Evolutionary conservation across 108 stramenopile genomes (phyloP).

Genomic region (Nitzschia palea): DNA sequence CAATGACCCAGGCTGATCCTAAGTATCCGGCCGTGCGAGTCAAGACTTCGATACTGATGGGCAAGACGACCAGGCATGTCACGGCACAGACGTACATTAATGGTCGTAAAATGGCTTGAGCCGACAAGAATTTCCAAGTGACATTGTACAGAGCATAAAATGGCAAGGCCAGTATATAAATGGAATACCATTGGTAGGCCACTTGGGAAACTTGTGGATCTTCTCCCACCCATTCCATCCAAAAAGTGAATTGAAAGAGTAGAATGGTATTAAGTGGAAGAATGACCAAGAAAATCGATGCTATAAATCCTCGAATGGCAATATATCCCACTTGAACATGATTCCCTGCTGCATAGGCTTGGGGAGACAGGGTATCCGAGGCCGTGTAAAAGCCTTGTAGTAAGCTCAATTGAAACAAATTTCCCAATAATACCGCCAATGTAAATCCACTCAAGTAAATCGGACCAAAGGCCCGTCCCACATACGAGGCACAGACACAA

Average conservation of each 20-base stretch:
- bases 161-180: constrained; percentile 38
- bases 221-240: constrained; percentile 26
- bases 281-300: constrained; percentile 17
- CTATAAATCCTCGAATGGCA: constrained; percentile 46
- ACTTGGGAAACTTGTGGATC: constrained; percentile 20
- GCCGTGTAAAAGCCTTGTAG: constrained; percentile 39
- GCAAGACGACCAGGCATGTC: constrained; percentile 24
- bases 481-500: constrained; percentile 22
- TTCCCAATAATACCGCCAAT: constrained; percentile 40
- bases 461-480: constrained; percentile 38
- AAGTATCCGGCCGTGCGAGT: constrained; percentile 25
- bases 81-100: constrained; percentile 25
- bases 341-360: constrained; percentile 45
- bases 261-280: constrained; percentile 30
- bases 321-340: constrained; percentile 42
- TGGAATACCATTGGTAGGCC: constrained; percentile 33
- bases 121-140: constrained; percentile 50
- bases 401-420: constrained; percentile 26
- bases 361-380: constrained; percentile 43
- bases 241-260: constrained; percentile 1
- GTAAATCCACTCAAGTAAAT: constrained; percentile 40
- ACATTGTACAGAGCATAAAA: constrained; percentile 37
- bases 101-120: constrained; percentile 45
- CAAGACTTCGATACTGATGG: constrained; percentile 27
- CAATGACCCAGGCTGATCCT: constrained; percentile 38